These are phyloP conservation scores for Monosporascus sp. DNA, from an alignment of 2,329 filamentous ascomycete species.

Conservation along the genomic window DNA sequence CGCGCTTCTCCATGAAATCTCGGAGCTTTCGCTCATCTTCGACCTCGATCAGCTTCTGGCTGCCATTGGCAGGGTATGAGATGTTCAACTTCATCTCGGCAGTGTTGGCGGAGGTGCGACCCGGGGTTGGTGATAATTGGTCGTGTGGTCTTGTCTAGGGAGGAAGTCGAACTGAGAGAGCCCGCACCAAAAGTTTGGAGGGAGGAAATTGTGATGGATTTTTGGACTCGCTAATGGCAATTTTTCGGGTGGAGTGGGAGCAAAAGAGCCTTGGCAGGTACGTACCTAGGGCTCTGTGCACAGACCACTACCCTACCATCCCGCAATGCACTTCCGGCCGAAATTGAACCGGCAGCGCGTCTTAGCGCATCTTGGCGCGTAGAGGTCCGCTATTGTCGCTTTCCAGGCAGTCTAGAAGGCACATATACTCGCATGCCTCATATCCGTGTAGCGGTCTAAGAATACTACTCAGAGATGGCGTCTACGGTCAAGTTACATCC, in stretches of 20 bases:
- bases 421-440: background rate
- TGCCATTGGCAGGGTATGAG: conserved; percentile 96
- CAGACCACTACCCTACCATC: conserved; percentile 8
- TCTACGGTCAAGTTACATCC: conserved; percentile 39
- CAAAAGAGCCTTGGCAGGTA: conserved; percentile 17
- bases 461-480: conserved; percentile 16
- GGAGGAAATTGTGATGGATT: conserved; percentile 18
- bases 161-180: conserved; percentile 24
- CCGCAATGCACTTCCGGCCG: background rate
- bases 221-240: conserved; percentile 26
- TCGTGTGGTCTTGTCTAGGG: conserved; percentile 21
- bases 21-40: conserved; percentile 99
- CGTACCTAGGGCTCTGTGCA: conserved; percentile 22
- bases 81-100: conserved; percentile 72
- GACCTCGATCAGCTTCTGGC: conserved; percentile 97
- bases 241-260: conserved; percentile 19
- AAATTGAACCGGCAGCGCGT: too few relatives aligned
- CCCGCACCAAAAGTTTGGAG: conserved; percentile 15
- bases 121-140: conserved; percentile 5
- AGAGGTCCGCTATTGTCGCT: background rate
- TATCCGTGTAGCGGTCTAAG: background rate
- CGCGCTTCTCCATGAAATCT: conserved; percentile 97
- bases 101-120: conserved; percentile 30
- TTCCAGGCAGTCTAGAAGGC: background rate
- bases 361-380: background rate